These are phyloP conservation scores for Xerocomellus dryophilus DNA, from an alignment of 768 basidiomycete genomes.

Conservation along the genomic window DNA sequence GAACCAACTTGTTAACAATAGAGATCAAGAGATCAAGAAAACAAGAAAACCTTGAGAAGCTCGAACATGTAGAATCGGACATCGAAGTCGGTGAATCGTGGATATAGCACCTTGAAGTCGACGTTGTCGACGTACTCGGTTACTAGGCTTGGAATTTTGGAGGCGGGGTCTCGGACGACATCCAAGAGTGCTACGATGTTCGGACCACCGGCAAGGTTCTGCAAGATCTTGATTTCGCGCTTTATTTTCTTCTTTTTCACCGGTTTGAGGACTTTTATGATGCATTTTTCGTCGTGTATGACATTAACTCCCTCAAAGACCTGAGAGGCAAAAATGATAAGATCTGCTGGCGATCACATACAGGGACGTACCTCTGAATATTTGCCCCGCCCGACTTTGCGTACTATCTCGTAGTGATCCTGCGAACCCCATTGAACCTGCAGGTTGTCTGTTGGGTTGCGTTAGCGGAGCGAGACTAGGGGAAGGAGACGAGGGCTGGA, in stretches of 20 bases:
- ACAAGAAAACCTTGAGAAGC: constrained; percentile 71
- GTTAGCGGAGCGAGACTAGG: constrained; percentile 10
- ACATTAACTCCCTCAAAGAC: constrained; percentile 94
- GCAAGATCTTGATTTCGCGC: constrained; percentile 96
- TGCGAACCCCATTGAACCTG: constrained; percentile 98
- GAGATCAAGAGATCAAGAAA: constrained; percentile 1
- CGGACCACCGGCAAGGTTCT: constrained; percentile 93
- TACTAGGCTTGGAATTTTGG: constrained; percentile 94
- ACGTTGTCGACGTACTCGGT: constrained; percentile 98
- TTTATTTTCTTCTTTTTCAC: constrained; percentile 99
- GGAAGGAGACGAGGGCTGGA: constrained; percentile 34
- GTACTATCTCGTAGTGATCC: constrained; percentile 96
- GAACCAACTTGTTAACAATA: not conserved
- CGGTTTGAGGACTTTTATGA: constrained; percentile 97
- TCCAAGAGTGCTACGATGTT: constrained; percentile 92
- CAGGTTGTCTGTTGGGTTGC: constrained; percentile 67
- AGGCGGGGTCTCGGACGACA: constrained; percentile 92
- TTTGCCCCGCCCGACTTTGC: constrained; percentile 94
- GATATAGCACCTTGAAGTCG: constrained; percentile 96
- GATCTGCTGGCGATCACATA: constrained; percentile 11
- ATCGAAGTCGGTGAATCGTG: constrained; percentile 92
- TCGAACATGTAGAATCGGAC: constrained; percentile 97
- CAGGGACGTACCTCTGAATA: constrained; percentile 75
- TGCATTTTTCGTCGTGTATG: constrained; percentile 89
- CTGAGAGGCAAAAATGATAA: constrained; percentile 36